Evolutionary conservation across 2,329 filamentous ascomycete genomes (phyloP).

Genomic region (Colletotrichum limetticola): DNA sequence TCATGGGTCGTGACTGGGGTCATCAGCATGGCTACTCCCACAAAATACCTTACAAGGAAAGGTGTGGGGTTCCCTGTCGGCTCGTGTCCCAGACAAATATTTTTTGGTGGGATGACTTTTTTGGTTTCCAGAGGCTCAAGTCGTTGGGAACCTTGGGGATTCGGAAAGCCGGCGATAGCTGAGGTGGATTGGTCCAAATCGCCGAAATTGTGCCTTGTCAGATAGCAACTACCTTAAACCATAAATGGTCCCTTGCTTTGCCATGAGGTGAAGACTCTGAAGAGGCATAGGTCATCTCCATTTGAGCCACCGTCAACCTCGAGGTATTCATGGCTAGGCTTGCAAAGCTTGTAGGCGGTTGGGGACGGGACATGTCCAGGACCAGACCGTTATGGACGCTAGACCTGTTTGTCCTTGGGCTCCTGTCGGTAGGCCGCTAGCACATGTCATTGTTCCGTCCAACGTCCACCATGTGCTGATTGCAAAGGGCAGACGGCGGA

Average conservation of each 20-base stretch:
- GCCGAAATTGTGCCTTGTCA: no score
- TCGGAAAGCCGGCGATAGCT: conserved; percentile 13
- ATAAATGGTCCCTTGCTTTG: conserved; percentile 12
- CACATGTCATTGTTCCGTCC: conserved; percentile 26
- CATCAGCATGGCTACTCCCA: background rate
- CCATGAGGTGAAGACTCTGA: background rate
- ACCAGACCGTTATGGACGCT: conserved; percentile 9
- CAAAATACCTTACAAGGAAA: background rate
- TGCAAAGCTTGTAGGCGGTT: background rate
- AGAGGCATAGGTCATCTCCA: no score
- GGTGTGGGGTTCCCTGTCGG: conserved; percentile 26
- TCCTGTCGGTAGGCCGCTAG: conserved; percentile 14
- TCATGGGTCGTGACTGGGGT: conserved; percentile 11
- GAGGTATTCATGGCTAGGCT: background rate
- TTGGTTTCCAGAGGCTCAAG: background rate
- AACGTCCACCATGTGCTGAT: background rate
- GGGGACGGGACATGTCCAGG: background rate
- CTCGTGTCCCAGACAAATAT: conserved; percentile 13
- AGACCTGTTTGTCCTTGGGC: background rate
- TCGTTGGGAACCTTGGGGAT: conserved; percentile 22
- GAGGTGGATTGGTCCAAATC: conserved; percentile 13
- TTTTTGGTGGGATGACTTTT: conserved; percentile 33
- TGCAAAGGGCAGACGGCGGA: conserved; percentile 6
- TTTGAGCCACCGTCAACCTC: background rate
- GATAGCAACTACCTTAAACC: background rate